Evolutionary conservation across 306 rosid genomes (phyloP), one percentile per base, ranked within the genome.

Genomic region (Quercus dentata): DNA sequence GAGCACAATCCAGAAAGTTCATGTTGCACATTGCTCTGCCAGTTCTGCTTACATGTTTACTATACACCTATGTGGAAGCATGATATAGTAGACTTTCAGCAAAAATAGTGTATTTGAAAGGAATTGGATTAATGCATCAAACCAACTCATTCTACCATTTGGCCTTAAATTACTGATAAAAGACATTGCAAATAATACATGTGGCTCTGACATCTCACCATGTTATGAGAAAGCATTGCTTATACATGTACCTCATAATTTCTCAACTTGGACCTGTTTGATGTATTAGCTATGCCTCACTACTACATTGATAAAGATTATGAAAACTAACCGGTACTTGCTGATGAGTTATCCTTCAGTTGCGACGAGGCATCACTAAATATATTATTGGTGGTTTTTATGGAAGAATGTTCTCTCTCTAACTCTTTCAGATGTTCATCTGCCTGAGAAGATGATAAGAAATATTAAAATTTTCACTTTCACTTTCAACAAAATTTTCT

Each of bases 251-350:
- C 17, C 21, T 59, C 77, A 56, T 64, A 76, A 68, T 30, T 74
- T 56, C 49, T 30, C 2, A 49, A 28, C 30, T 56, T 31, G 56
- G 15, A 51, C 10, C 12, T 30, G 9, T 44, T 14, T 12, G 23
- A 18, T 17, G 23, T n/a, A 28, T 19, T 12, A 57, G 67, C 75
- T 73, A n/a, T 76, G 55, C 69, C 72, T 79, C 61, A 77, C 59
- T 62, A 80, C 64, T 72, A 31, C 57, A 41, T n/a, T n/a, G 27
- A 75, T 25, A 64, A 28, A 33, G 70, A 49, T 33, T 61, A 78
- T 21, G 78, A 81, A 65, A 80, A 80, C 87, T 81, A 74, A 89
- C 90, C 81, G n/a, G 85, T 79, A 85, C 79, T 90, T 83, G 94
- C 46, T 51, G 87, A 85, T 67, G 89, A 77, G 81, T 59, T 58